phyloP scores from a whole-genome alignment of 129 eudicot genomes.

The Lactuca saligna region DNA sequence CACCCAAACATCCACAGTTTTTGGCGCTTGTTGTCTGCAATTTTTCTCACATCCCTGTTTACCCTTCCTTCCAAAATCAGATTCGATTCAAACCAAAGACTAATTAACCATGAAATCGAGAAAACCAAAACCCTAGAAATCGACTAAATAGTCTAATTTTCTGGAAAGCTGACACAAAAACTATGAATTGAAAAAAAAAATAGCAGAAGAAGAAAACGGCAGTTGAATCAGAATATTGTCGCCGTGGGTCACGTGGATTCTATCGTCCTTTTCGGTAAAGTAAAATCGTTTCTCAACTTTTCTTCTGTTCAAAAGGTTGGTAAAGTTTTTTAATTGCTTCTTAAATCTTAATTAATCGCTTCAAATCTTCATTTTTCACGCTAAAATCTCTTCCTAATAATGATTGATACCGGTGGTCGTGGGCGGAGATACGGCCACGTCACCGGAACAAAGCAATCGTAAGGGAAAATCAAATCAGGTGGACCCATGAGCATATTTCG shows the following conservation, averaged over 20 bases:
- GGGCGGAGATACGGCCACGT: neutral
- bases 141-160: neutral
- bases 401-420: conserved; percentile 1
- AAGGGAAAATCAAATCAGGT: neutral
- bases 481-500: neutral
- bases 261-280: conserved; percentile 21
- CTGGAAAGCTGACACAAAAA: conserved; percentile 37
- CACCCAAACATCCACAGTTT: conserved; percentile 1
- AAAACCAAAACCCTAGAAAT: conserved; percentile 32
- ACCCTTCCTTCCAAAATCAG: conserved; percentile 3
- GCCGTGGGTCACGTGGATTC: conserved; percentile 15
- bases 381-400: conserved; percentile 40
- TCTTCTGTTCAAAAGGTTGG: conserved; percentile 8
- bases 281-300: neutral
- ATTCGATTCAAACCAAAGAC: neutral
- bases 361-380: conserved; percentile 42
- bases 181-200: neutral
- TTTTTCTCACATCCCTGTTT: conserved; percentile 10
- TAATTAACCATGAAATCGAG: neutral
- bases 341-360: conserved; percentile 4
- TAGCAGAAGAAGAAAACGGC: conserved; percentile 24
- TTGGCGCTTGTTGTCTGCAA: conserved; percentile 20
- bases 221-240: conserved; percentile 34
- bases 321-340: conserved; percentile 16
- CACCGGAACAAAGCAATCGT: neutral